Base-by-base conservation (phyloP, 2,329 filamentous ascomycete genomes). In the Botrytis fragariae region DNA sequence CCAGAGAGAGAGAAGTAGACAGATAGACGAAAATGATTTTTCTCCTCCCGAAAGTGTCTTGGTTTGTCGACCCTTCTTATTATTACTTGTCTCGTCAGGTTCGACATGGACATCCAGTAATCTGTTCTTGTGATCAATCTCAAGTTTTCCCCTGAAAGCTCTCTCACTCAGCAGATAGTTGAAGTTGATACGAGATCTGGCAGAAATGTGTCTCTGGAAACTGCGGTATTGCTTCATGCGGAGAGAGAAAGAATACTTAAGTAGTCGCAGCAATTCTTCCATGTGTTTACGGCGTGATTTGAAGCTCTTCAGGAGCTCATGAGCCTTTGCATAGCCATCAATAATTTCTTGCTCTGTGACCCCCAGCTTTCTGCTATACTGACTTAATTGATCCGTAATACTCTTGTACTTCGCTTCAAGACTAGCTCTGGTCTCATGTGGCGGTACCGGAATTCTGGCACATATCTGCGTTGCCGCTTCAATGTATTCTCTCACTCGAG, bases 21-120 rank as follows among this genome's bases (percentile, higher is more conserved):
- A 99, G 74, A 98, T 97, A 6, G 95, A 97, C 5, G 95, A 97
- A 82, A 98, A 99, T 0, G 95, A 98, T 82, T 99, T 99, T 82
- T 99, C 96, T 44, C 96, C 96, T 71, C 96, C 96, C 14, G 95
- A 98, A 1, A 99, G 86, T 0, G 95, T 98, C 83, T 94, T 97
- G 37, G 96, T 95, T 79, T 93, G 92, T 68, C 95, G 89, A 3
- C 94, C 94, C 6, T 88, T 86, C 35, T 88, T 89, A 74, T 88
- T 90, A 77, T 87, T 89, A 77, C 88, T 91, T 35, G 92, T 96
- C 79, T 89, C 86, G 74, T 91, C 89, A 0, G 90, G 90, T 80
- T 92, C 89, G 75, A 95, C 92, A 76, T 92, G 88, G 74, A 99
- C 88, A 76, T 95, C 91, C 54, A 99, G 88, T 72, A 88, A 86